These are phyloP conservation scores for Globisporangium splendens DNA, from an alignment of 352 stramenopile species.

Conservation along the genomic window DNA sequence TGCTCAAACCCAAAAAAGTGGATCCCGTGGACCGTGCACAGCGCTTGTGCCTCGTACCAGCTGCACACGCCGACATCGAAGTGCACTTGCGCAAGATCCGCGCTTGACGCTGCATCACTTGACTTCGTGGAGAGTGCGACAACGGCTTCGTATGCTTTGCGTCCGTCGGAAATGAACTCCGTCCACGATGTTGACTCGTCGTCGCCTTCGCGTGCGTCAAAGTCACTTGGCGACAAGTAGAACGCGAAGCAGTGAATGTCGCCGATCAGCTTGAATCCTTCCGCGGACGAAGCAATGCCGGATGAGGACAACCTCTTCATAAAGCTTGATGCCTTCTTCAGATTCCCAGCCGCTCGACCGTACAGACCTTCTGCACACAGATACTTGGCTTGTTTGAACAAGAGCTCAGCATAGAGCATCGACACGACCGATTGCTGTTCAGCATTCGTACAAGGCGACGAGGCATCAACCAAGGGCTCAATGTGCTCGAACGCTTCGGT, in stretches of 20 bases:
- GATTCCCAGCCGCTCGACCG: constrained; percentile 52
- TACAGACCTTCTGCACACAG: constrained; percentile 75
- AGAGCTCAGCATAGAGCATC: constrained; percentile 61
- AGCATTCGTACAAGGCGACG: neutral
- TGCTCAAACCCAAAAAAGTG: constrained; percentile 40
- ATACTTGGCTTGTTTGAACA: constrained; percentile 78
- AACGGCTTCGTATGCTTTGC: constrained; percentile 51
- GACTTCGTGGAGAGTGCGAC: constrained; percentile 15
- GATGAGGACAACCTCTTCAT: constrained; percentile 31
- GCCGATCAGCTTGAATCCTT: constrained; percentile 66
- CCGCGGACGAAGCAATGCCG: constrained; percentile 22
- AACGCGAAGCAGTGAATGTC: constrained; percentile 84
- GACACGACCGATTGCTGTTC: constrained; percentile 32
- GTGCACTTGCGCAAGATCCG: constrained; percentile 33
- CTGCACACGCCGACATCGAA: constrained; percentile 73
- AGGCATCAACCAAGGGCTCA: constrained; percentile 29
- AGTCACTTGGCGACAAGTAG: constrained; percentile 70
- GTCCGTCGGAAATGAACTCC: constrained; percentile 51
- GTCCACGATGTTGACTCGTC: constrained; percentile 30
- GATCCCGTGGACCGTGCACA: constrained; percentile 30
- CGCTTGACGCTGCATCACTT: constrained; percentile 4
- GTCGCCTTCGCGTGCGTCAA: constrained; percentile 10
- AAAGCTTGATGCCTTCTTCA: constrained; percentile 57
- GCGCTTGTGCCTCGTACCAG: constrained; percentile 74
- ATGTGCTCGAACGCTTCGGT: constrained; percentile 69